phyloP scores from a whole-genome alignment of 1,284 basidiomycete species.

The Puccinia horiana region DNA sequence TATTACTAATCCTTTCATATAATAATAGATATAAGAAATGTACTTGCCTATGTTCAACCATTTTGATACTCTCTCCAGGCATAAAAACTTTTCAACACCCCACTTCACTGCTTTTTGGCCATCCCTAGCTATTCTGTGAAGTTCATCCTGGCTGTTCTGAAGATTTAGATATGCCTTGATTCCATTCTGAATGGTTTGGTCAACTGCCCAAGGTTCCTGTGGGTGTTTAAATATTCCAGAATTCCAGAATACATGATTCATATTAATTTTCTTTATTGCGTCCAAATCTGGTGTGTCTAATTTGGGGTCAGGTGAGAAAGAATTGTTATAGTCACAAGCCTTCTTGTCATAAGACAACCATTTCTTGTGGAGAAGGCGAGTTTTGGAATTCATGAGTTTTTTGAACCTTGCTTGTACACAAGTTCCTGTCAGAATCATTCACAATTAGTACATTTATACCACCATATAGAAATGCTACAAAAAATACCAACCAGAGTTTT shows the following conservation, averaged over 20 bases:
- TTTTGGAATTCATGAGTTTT: background rate
- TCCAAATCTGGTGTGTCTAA: background rate
- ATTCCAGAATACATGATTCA: conserved; percentile 7
- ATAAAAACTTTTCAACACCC: background rate
- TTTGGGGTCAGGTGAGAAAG: background rate
- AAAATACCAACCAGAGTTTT: background rate
- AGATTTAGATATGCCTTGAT: background rate
- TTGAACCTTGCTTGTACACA: background rate
- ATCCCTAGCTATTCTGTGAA: background rate
- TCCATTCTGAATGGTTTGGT: background rate
- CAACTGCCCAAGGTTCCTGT: conserved; percentile 4
- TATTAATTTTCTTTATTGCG: background rate
- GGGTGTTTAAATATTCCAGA: background rate
- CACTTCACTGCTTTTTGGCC: background rate
- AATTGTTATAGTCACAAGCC: background rate
- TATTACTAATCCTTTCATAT: background rate
- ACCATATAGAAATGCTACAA: background rate
- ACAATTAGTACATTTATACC: background rate
- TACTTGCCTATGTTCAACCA: background rate
- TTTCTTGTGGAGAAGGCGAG: background rate
- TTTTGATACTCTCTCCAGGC: background rate
- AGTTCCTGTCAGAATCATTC: background rate
- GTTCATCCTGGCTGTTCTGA: background rate
- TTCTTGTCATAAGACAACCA: background rate
- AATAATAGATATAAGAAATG: background rate